Evolutionary conservation across 2,329 filamentous ascomycete genomes (phyloP).

Genomic region (Fusarium acutatum): DNA sequence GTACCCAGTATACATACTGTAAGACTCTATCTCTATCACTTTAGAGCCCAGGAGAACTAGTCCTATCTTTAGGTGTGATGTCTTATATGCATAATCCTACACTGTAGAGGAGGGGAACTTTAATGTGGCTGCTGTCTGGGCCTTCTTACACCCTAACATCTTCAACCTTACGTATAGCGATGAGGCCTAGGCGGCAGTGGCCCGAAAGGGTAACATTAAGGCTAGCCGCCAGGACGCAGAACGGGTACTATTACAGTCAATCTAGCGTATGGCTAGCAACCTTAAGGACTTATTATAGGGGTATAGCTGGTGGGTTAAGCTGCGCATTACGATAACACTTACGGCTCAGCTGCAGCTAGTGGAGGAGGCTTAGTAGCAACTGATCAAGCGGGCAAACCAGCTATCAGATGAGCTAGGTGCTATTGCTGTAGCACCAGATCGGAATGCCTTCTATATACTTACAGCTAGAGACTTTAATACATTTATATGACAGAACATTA

Average conservation of each 20-base stretch:
- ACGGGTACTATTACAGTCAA: neutral
- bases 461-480: too few species aligned
- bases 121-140: neutral
- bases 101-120: neutral
- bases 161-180: neutral
- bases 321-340: neutral
- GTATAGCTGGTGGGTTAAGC: neutral
- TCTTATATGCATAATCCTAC: neutral
- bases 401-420: neutral
- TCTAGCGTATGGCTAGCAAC: neutral
- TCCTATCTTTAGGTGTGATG: neutral
- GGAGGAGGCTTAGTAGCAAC: neutral
- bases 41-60: neutral
- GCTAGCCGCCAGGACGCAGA: neutral
- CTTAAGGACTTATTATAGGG: neutral
- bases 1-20: neutral
- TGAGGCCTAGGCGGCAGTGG: neutral
- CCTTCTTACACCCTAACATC: neutral
- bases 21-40: neutral
- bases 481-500: too few species aligned
- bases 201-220: neutral
- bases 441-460: neutral
- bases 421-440: neutral
- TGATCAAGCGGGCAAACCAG: neutral
- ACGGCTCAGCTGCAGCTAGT: neutral